Evolutionary conservation across 1,284 basidiomycete species (phyloP), one percentile per base, ranked within the genome.

Genomic region (Somion occarium): DNA sequence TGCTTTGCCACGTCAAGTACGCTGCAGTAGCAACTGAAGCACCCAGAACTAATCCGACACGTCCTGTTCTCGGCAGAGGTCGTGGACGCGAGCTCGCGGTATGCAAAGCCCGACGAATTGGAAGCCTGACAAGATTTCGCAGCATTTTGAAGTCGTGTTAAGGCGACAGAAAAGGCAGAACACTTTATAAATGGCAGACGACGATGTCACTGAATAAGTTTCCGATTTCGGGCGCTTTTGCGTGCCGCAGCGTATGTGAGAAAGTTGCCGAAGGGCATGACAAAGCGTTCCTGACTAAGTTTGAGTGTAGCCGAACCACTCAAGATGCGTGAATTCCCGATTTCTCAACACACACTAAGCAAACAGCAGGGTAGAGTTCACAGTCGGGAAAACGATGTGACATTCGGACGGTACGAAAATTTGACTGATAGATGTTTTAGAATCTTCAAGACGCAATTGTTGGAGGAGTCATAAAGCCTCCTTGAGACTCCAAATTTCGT

Each of bases 101-200:
- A 60, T 80, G 77, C 3, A 80, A 50, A 54, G 70, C 74, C 58
- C 76, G 72, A 44, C 72, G 72, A 9, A 78, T 60, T 49, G 77
- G 67, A 15, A 59, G 19, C 45, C 53, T 61, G 38, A 37, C 23
- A 43, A 71, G 54, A 20, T 65, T 63, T 53, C 72, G 61, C 49
- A 74, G 61, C 72, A 74, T 74, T 39, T 7, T 41, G 20, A 41
- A 15, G 39, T 9, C 13, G 9, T 5, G 20, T 18, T 9, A 9
- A 9, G 13, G 39, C 15, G 39, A 41, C 7, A 19, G 7, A 9
- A 41, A 22, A 41, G 39, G 20, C 7, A 15, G 20, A 15, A 11
- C n/a, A 37, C 11, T 11, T 9, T 11, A n/a, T n/a, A 37, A 37
- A 18, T 22, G 15, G 39, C 9, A 41, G 39, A 5, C 19, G 39